Evolutionary conservation across 2,329 filamentous ascomycete genomes (phyloP).

Genomic region (Malbranchea cinnamomea): DNA sequence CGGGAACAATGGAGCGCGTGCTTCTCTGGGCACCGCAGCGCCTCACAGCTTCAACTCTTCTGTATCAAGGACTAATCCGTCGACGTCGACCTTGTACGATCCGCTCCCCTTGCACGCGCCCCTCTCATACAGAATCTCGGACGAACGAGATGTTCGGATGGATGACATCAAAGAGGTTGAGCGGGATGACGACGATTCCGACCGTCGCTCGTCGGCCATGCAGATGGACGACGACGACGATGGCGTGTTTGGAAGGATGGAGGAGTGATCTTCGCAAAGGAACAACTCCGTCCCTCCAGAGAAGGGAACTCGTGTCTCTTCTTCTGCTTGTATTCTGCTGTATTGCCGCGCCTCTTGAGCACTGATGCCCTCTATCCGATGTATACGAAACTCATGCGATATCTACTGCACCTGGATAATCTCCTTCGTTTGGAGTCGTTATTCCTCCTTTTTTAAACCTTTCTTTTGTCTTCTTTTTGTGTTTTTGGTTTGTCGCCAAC

Average conservation of each 20-base stretch:
- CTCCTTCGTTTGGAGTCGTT: too few relatives aligned
- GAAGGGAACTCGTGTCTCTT: not conserved
- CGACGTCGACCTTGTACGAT: conserved; percentile 26
- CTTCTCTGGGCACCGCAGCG: conserved; percentile 29
- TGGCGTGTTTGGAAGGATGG: conserved; percentile 91
- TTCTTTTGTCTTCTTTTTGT: too few relatives aligned
- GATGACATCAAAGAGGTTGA: conserved; percentile 42
- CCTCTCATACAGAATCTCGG: conserved; percentile 33
- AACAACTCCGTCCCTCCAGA: too few relatives aligned
- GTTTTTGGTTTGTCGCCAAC: too few relatives aligned
- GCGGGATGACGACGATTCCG: conserved; percentile 49
- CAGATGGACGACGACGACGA: conserved; percentile 83
- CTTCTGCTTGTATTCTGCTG: not conserved
- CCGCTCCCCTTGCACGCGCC: conserved; percentile 30
- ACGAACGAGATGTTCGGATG: conserved; percentile 51
- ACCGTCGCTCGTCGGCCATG: conserved; percentile 37
- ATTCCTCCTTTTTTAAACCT: too few relatives aligned
- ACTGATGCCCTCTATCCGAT: too few relatives aligned
- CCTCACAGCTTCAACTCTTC: conserved; percentile 3
- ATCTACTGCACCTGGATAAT: too few relatives aligned
- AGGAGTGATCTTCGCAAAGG: conserved; percentile 47
- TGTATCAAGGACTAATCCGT: conserved; percentile 14
- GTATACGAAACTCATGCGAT: too few relatives aligned
- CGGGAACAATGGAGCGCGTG: conserved; percentile 34
- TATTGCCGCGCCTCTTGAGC: too few relatives aligned